These are phyloP conservation scores for Thermochaetoides thermophila DNA, from an alignment of 495 filamentous ascomycete genomes.

Conservation along the genomic window DNA sequence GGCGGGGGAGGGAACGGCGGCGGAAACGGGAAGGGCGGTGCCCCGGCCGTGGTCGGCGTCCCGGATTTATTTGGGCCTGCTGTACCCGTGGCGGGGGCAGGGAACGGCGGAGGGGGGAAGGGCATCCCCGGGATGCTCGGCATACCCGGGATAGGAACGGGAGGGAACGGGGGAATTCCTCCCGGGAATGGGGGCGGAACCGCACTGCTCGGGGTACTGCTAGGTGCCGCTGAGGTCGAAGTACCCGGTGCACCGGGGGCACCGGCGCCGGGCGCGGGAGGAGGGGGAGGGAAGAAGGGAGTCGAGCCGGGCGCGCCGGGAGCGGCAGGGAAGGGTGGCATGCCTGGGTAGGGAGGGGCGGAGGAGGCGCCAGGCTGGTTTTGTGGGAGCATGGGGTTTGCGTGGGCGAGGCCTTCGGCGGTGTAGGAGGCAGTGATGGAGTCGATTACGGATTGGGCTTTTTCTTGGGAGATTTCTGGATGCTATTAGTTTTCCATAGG, in stretches of 20 bases:
- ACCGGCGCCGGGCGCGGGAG: constrained; percentile 3
- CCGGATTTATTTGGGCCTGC: too few relatives aligned
- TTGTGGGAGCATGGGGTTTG: constrained; percentile 66
- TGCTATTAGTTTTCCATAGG: background rate
- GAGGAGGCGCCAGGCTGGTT: constrained; percentile 42
- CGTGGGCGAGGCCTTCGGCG: constrained; percentile 73
- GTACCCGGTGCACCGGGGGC: constrained; percentile 3
- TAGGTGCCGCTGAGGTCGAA: too few relatives aligned
- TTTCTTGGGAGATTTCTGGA: constrained; percentile 92
- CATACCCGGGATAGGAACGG: too few relatives aligned
- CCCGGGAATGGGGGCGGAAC: too few relatives aligned
- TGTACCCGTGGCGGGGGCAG: too few relatives aligned
- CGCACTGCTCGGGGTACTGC: too few relatives aligned
- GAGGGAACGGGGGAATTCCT: too few relatives aligned
- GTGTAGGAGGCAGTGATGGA: constrained; percentile 90
- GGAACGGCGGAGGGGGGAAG: too few relatives aligned
- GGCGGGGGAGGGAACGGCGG: too few relatives aligned
- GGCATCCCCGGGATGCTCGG: too few relatives aligned
- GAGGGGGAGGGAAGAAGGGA: constrained; percentile 6
- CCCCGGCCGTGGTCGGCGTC: too few relatives aligned
- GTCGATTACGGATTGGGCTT: constrained; percentile 95
- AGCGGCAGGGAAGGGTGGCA: constrained; percentile 10
- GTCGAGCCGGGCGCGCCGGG: constrained; percentile 3
- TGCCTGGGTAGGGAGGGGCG: constrained; percentile 17
- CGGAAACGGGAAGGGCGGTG: too few relatives aligned